phyloP scores from a whole-genome alignment of 805 yeast genomes.

The Naumovozyma castellii region DNA sequence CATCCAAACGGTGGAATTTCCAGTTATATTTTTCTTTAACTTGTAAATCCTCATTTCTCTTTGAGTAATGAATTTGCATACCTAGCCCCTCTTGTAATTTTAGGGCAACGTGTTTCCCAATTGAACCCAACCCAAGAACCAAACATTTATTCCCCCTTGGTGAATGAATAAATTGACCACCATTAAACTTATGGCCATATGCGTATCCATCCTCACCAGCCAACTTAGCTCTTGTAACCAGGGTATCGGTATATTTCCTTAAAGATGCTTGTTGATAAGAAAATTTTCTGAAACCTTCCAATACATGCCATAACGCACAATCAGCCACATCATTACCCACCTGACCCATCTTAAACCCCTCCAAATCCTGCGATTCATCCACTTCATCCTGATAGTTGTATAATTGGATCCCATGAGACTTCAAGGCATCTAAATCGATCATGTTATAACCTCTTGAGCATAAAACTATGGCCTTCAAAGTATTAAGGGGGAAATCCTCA shows the following conservation, averaged over 20 bases:
- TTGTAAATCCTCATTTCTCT: constrained; percentile 31
- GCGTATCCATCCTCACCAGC: constrained; percentile 22
- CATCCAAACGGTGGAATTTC: constrained; percentile 30
- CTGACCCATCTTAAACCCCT: constrained; percentile 23
- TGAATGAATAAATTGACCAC: constrained; percentile 31
- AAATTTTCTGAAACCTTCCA: constrained; percentile 47
- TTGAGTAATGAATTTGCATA: constrained; percentile 49
- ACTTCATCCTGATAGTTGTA: constrained; percentile 33
- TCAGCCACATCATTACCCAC: constrained; percentile 61
- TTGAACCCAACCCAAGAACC: constrained; percentile 52
- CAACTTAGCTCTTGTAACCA: constrained; percentile 31
- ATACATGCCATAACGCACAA: constrained; percentile 45
- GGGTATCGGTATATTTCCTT: constrained; percentile 32
- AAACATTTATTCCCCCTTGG: constrained; percentile 46
- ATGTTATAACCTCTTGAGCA: constrained; percentile 53
- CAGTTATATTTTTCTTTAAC: constrained; percentile 21
- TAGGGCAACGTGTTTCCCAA: constrained; percentile 46
- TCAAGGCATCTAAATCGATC: constrained; percentile 37
- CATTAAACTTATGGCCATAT: constrained; percentile 31
- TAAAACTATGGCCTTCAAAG: constrained; percentile 39
- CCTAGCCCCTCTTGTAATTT: constrained; percentile 42
- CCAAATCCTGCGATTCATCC: constrained; percentile 2
- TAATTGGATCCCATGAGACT: constrained; percentile 33
- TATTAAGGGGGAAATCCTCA: constrained; percentile 31
- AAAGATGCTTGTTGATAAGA: constrained; percentile 30